phyloP scores from a whole-genome alignment of 2,329 filamentous ascomycete species.

The Diaporthe velutina region DNA sequence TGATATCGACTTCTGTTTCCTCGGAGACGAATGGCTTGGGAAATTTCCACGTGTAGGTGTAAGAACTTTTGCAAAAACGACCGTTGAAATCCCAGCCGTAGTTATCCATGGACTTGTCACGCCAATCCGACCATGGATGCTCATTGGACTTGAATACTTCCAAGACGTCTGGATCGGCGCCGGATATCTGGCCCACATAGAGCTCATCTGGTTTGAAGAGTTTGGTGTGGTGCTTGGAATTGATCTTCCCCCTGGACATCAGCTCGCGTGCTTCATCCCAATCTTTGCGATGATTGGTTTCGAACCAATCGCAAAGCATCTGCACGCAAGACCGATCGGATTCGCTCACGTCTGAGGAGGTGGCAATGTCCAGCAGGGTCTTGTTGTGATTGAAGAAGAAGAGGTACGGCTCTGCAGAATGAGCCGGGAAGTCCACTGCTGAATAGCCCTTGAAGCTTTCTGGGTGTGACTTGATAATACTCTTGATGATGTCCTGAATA shows the following conservation, averaged over 20 bases:
- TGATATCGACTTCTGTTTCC: neutral
- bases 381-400: neutral
- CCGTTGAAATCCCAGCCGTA: neutral
- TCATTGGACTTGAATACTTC: neutral
- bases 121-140: neutral
- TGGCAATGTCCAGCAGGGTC: neutral
- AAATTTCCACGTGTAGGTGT: neutral
- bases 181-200: neutral
- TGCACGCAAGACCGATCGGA: neutral
- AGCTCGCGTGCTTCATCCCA: neutral
- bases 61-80: neutral
- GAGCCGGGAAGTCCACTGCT: neutral
- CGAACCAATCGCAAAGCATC: neutral
- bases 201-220: neutral
- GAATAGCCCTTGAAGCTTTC: neutral
- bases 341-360: neutral
- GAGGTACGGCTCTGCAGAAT: neutral
- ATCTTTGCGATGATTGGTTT: neutral
- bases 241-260: neutral
- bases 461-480: neutral
- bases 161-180: neutral
- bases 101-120: neutral
- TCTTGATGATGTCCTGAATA: neutral
- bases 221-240: neutral
- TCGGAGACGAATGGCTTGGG: neutral